Conservation (phyloP, 331 rosid species). For the Arachis monticola region DNA sequence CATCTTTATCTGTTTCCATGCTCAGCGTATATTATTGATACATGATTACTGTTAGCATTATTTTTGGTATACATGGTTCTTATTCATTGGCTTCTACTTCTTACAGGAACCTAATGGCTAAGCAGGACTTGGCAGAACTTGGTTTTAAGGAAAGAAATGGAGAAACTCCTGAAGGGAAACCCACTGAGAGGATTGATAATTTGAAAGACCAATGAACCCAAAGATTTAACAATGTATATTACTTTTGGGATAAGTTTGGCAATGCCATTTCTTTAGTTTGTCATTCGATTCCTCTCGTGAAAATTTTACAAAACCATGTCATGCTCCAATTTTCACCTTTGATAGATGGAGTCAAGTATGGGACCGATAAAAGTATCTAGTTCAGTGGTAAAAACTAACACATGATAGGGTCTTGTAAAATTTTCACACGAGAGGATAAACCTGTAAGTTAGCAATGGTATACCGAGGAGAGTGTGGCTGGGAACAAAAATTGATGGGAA, state of each 20-base stretch:
- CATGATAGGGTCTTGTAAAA: too few species aligned
- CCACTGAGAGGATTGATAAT: slow-evolving; percentile 46
- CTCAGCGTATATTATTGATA: slow-evolving; percentile 14
- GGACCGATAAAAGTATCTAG: too few species aligned
- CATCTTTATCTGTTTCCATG: slow-evolving; percentile 6
- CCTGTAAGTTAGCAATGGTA: slow-evolving; percentile 12
- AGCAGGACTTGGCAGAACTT: slow-evolving; percentile 91
- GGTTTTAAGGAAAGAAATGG: slow-evolving; percentile 66
- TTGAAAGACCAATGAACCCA: slow-evolving; percentile 22
- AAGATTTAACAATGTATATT: slow-evolving; percentile 3
- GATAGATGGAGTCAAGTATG: too few species aligned
- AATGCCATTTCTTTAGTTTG: slow-evolving; percentile 12
- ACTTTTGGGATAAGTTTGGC: slow-evolving; percentile 35
- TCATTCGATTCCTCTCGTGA: not conserved
- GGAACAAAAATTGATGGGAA: slow-evolving; percentile 19
- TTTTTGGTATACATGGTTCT: slow-evolving; percentile 10
- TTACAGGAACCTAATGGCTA: slow-evolving; percentile 97
- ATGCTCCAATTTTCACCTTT: too few species aligned
- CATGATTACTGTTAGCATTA: not conserved
- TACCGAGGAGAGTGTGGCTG: not conserved
- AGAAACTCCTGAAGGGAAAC: slow-evolving; percentile 50
- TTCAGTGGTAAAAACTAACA: too few species aligned
- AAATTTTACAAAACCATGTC: too few species aligned
- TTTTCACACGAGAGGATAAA: not conserved
- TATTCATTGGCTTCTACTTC: slow-evolving; percentile 18